Evolutionary conservation across 2,329 filamentous ascomycete species (phyloP).

Genomic region (Pseudogymnoascus sp.): DNA sequence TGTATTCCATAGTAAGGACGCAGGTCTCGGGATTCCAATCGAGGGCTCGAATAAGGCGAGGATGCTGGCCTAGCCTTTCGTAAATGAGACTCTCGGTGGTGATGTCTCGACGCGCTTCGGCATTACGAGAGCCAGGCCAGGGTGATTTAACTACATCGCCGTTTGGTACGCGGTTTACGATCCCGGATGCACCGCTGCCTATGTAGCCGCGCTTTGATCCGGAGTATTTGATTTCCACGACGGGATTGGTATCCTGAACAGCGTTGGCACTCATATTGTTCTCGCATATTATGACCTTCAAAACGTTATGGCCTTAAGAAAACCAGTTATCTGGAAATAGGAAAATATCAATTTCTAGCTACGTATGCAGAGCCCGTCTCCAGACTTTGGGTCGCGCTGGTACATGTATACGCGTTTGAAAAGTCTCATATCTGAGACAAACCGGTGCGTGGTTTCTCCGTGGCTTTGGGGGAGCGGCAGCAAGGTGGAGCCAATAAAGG

Average conservation of each 20-base stretch:
- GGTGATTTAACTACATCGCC: conserved; percentile 17
- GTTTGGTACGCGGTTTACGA: conserved; percentile 13
- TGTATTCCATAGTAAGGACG: conserved; percentile 24
- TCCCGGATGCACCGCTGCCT: conserved; percentile 14
- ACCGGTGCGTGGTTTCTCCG: neutral
- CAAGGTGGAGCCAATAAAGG: neutral
- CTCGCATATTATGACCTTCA: neutral
- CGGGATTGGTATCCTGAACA: neutral
- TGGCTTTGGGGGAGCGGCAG: neutral
- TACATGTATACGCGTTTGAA: neutral
- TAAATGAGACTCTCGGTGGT: conserved; percentile 24
- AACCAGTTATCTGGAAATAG: neutral
- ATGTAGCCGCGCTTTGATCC: conserved; percentile 10
- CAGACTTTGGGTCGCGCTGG: neutral
- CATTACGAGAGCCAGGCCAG: conserved; percentile 12
- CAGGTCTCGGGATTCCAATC: conserved; percentile 21
- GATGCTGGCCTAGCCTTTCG: conserved; percentile 17
- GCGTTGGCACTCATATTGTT: neutral
- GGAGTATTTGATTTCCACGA: conserved; percentile 8
- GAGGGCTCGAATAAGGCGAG: conserved; percentile 19
- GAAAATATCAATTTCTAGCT: neutral
- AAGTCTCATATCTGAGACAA: neutral
- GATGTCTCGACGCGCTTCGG: conserved; percentile 16
- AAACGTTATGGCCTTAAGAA: neutral
- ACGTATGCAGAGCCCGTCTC: neutral